Evolutionary conservation across 306 rosid genomes (phyloP).

Genomic region (Arachis hypogaea): DNA sequence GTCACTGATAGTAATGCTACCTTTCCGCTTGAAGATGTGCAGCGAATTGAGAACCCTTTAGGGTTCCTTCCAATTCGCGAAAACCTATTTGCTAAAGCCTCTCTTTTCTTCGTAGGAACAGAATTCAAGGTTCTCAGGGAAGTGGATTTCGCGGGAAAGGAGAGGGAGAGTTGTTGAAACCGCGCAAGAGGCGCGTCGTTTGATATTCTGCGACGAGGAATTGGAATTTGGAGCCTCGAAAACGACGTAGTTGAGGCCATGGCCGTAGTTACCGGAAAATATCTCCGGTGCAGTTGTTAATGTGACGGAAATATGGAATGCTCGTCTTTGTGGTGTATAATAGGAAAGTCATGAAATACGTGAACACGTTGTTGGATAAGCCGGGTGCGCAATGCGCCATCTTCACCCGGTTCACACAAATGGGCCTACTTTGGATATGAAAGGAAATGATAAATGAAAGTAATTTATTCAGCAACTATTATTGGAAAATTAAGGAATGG

Average conservation of each 20-base stretch:
- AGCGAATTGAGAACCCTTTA: conserved; percentile 52
- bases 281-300: conserved; percentile 12
- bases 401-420: conserved; percentile 18
- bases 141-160: conserved; percentile 41
- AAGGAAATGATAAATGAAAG: too few relatives aligned
- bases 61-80: conserved; percentile 41
- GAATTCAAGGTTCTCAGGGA: conserved; percentile 48
- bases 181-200: conserved; percentile 45
- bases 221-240: conserved; percentile 46
- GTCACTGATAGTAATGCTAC: conserved; percentile 35
- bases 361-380: not conserved
- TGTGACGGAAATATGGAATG: not conserved
- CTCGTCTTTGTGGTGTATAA: not conserved
- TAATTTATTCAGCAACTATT: too few relatives aligned
- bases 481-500: too few relatives aligned
- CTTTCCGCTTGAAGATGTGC: conserved; percentile 76
- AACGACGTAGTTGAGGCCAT: conserved; percentile 68
- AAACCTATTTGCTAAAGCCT: conserved; percentile 49
- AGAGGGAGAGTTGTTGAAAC: conserved; percentile 39
- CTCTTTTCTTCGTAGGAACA: conserved; percentile 40
- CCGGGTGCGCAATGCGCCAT: conserved; percentile 33
- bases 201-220: conserved; percentile 30
- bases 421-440: not conserved
- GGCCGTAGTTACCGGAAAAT: conserved; percentile 11
- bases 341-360: not conserved